Evolutionary conservation across 1,139 yeast species (phyloP), one percentile per base, ranked within the genome.

Genomic region (Geotrichum restrictum): DNA sequence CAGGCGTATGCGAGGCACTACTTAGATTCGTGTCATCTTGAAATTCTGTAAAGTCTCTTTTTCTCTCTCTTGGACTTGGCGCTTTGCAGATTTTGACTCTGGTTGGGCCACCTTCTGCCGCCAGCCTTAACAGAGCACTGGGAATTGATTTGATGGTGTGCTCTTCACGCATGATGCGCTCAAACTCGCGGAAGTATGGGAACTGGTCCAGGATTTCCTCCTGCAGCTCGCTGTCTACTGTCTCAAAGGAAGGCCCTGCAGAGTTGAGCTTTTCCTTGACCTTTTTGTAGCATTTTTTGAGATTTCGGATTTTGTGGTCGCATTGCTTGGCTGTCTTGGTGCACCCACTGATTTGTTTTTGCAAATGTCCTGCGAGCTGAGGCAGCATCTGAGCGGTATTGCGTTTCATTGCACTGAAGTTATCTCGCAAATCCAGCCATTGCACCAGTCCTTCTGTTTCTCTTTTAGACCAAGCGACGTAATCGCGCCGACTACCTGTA

Each of bases 301-400:
- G 48, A 14, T 51, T 51, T 11, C 53, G 43, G n/a, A 51, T 51
- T 36, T 51, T 51, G 43, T 51, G 53, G 22, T 51, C 53, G 37
- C 53, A 51, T 19, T 51, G 53, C 37, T 51, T 51, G 8, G 53
- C 45, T 7, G 53, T 51, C 48, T 51, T 51, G 19, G 45, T 38
- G 43, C 53, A 51, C 11, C 53, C 53, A n/a, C 39, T 29, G 19
- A 51, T 48, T 18, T 38, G 45, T 1, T 16, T 18, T 10, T 46
- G 47, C 19, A 51, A 19, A 14, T 46, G 43, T 24, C 41, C 33
- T 4, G 53, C 50, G 7, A 51, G 47, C 16, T 38, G 32, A 11
- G 53, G 53, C 3, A 51, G 40, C 50, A 51, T 42, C 24, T 51
- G 44, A 2, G 53, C 45, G 1, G 53, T 51, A n/a, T 48, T 40